Base-by-base conservation (phyloP, 2,329 filamentous ascomycete genomes). In the Phaeosphaeria sp. region DNA sequence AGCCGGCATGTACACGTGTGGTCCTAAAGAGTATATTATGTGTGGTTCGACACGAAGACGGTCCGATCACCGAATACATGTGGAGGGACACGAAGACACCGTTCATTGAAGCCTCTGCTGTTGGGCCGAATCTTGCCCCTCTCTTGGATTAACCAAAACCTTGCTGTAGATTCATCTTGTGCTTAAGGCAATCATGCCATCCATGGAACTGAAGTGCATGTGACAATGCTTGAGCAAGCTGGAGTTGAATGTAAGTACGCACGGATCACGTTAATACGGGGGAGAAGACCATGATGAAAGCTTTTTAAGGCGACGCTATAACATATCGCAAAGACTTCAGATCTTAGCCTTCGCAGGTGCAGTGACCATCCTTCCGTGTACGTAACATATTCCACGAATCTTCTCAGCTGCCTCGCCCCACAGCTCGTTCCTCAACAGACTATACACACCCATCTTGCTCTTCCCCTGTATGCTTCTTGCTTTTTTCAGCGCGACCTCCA, bases 301-400 rank as follows among this genome's bases (percentile, higher is more conserved):
- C 30, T 15, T 15, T 36, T 36, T 6, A 15, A 6, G 30, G 13
- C 13, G 11, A 36, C 13, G 3, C 13, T 11, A 13, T 36, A 36
- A 36, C 13, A 36, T 13, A 15, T 11, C 30, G 30, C 11, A 36
- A 11, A 36, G 7, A 13, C 13, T 13, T 27, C 30, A 83, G 25
- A 83, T 83, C 72, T 81, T 83, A 17, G 81, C 81, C 65, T 82
- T 83, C 3, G 79, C 80, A 10, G 76, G 77, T 50, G 74, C 72
- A 23, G 77, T 78, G 7, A 78, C 77, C 53, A 72, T 69, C 58
- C 76, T 77, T 33, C 82, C 78, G 76, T 85, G 81, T 15, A 85
- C 81, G 73, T 85, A 85, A 61, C 82, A 83, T 54, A 86, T 85
- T 22, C 77, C 69, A 62, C 82, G 77, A 36, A 86, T 82, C 58